Conservation (phyloP, 768 basidiomycete species). For the Lenzites betulinus region DNA sequence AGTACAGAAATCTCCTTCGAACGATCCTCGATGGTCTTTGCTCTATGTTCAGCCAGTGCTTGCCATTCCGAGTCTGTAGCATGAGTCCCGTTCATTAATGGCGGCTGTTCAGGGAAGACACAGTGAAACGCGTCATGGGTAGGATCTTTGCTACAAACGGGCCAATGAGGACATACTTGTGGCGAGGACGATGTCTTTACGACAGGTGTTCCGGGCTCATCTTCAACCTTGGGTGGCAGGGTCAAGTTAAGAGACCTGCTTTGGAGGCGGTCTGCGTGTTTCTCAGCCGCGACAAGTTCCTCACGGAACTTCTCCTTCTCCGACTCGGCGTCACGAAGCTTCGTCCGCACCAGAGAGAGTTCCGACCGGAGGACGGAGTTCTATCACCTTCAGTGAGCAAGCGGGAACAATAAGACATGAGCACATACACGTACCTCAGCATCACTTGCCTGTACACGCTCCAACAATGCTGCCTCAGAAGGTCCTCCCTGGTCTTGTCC, state of each 20-base stretch:
- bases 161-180: slow-evolving; percentile 65
- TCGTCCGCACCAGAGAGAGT: slow-evolving; percentile 28
- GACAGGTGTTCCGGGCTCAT: slow-evolving; percentile 40
- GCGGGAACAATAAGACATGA: not conserved
- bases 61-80: slow-evolving; percentile 40
- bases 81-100: slow-evolving; percentile 39
- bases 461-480: slow-evolving; percentile 20
- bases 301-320: slow-evolving; percentile 29
- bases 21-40: slow-evolving; percentile 50
- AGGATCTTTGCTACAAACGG: slow-evolving; percentile 26
- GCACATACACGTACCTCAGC: slow-evolving; percentile 25
- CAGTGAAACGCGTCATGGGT: slow-evolving; percentile 35
- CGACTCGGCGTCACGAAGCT: slow-evolving; percentile 23
- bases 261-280: slow-evolving; percentile 29
- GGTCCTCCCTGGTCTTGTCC: slow-evolving; percentile 14
- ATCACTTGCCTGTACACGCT: slow-evolving; percentile 24
- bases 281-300: slow-evolving; percentile 29
- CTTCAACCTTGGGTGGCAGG: slow-evolving; percentile 23
- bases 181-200: slow-evolving; percentile 60
- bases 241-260: slow-evolving; percentile 24
- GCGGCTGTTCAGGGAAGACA: slow-evolving; percentile 49
- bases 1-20: slow-evolving; percentile 48
- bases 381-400: slow-evolving; percentile 1
- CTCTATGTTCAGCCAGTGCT: slow-evolving; percentile 38
- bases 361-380: slow-evolving; percentile 29